Conservation (phyloP, 2,329 filamentous ascomycete genomes). For the Cyclaneusma minus region DNA sequence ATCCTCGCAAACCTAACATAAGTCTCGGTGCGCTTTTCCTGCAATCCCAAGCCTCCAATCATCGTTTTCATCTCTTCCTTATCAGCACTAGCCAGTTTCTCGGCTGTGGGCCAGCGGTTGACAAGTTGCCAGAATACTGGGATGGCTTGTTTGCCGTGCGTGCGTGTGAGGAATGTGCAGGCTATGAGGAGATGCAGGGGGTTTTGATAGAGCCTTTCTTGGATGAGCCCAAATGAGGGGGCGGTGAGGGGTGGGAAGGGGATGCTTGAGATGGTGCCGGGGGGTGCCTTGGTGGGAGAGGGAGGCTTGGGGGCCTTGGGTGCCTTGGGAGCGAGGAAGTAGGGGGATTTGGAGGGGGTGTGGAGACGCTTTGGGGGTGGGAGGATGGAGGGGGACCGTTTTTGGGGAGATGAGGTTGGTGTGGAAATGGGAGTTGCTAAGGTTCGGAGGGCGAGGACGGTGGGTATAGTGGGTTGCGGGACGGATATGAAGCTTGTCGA, state of each 20-base stretch:
- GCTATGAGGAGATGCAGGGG: slow-evolving; percentile 73
- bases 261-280: slow-evolving; percentile 30
- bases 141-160: slow-evolving; percentile 56
- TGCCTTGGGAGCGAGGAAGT: slow-evolving; percentile 11
- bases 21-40: slow-evolving; percentile 47
- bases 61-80: slow-evolving; percentile 39
- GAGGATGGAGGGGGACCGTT: too few species aligned
- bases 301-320: slow-evolving; percentile 1
- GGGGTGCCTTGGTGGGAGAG: slow-evolving; percentile 1
- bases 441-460: too few species aligned
- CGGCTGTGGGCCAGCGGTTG: slow-evolving; percentile 49
- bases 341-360: slow-evolving; percentile 16
- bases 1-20: slow-evolving; percentile 55
- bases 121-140: slow-evolving; percentile 61
- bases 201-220: slow-evolving; percentile 60
- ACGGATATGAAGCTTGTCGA: too few species aligned
- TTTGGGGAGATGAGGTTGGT: too few species aligned
- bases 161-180: slow-evolving; percentile 74
- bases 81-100: slow-evolving; percentile 41
- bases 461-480: too few species aligned
- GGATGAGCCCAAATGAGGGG: slow-evolving; percentile 60
- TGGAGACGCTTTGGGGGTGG: slow-evolving; percentile 9
- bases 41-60: slow-evolving; percentile 58
- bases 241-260: slow-evolving; percentile 54
- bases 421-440: too few species aligned